These are phyloP conservation scores for Scedosporium boydii DNA, from an alignment of 2,329 filamentous ascomycete species.

Conservation along the genomic window DNA sequence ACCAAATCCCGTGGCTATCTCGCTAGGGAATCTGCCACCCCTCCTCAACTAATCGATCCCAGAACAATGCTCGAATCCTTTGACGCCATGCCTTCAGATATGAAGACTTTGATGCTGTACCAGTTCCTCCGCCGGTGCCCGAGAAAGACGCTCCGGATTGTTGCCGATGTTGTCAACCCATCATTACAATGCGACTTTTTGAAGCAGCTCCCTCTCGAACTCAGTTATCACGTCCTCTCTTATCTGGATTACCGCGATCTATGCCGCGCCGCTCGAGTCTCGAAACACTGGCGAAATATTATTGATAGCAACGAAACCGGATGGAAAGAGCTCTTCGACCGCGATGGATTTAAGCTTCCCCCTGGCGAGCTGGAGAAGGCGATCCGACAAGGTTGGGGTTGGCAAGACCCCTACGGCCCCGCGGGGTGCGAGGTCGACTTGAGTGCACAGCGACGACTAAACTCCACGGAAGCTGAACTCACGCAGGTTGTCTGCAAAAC, in stretches of 20 bases:
- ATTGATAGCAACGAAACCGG: constrained; percentile 89
- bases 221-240: constrained; percentile 78
- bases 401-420: constrained; percentile 75
- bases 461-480: constrained; percentile 43
- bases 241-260: constrained; percentile 81
- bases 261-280: constrained; percentile 85
- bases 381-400: constrained; percentile 89
- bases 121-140: constrained; percentile 83
- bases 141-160: constrained; percentile 77
- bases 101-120: constrained; percentile 96
- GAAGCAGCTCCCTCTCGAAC: constrained; percentile 70
- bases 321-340: constrained; percentile 88
- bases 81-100: constrained; percentile 78
- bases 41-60: constrained; percentile 56
- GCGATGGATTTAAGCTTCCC: constrained; percentile 70
- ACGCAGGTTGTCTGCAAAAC: constrained; percentile 27
- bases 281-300: constrained; percentile 84
- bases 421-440: constrained; percentile 76
- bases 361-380: constrained; percentile 77
- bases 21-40: constrained; percentile 12
- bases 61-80: constrained; percentile 81
- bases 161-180: constrained; percentile 86
- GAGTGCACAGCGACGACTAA: constrained; percentile 46
- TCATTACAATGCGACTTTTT: constrained; percentile 93
- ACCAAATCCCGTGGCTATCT: constrained; percentile 14